Percentiles rank a stretch among this genome's conserved stretches.
Evolutionary conservation across 2,329 filamentous ascomycete genomes (phyloP).

Genomic region (Aschersonia sp.): DNA sequence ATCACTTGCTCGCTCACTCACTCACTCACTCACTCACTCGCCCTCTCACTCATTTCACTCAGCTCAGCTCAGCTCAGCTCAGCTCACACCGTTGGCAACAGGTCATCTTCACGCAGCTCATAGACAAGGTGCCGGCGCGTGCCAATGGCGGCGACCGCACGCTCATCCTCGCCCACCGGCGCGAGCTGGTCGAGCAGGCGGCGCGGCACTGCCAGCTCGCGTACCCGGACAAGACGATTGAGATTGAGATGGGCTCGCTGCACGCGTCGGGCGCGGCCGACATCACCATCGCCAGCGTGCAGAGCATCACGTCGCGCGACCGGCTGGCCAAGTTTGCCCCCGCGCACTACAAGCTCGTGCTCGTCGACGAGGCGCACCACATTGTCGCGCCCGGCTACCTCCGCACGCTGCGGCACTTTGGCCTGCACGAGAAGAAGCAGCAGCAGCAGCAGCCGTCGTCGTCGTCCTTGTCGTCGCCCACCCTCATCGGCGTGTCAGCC

Average conservation of each 20-base stretch:
- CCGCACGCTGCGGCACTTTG: slow-evolving; percentile 62
- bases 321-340: slow-evolving; percentile 77
- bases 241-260: slow-evolving; percentile 78
- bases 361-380: slow-evolving; percentile 95
- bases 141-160: slow-evolving; percentile 51
- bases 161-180: slow-evolving; percentile 80
- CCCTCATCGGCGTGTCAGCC: slow-evolving; percentile 81
- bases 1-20: not conserved
- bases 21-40: not conserved
- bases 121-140: slow-evolving; percentile 52
- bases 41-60: not conserved
- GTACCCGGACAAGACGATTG: slow-evolving; percentile 69
- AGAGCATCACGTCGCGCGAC: slow-evolving; percentile 64
- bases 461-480: slow-evolving; percentile 24
- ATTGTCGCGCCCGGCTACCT: slow-evolving; percentile 79
- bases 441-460: slow-evolving; percentile 4
- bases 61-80: not conserved
- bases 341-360: slow-evolving; percentile 65
- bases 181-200: slow-evolving; percentile 89
- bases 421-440: slow-evolving; percentile 34
- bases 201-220: slow-evolving; percentile 66
- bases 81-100: slow-evolving; percentile 14
- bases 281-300: slow-evolving; percentile 84
- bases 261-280: slow-evolving; percentile 71
- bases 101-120: slow-evolving; percentile 94